phyloP scores from a whole-genome alignment of 2,329 filamentous ascomycete species.

The Rhynchosporium agropyri region DNA sequence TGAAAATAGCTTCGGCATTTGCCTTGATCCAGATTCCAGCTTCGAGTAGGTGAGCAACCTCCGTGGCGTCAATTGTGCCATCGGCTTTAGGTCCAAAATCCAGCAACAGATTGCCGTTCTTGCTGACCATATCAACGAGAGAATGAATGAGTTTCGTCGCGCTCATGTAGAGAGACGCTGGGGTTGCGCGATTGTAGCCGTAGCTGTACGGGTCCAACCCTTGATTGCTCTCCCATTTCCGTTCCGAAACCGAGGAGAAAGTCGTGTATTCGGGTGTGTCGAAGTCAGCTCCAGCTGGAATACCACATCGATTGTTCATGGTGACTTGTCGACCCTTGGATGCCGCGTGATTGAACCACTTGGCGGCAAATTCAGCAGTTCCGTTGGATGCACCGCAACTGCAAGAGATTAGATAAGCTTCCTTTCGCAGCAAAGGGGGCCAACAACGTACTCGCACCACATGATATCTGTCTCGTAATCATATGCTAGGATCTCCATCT shows the following conservation, averaged over 20 bases:
- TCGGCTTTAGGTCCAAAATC: slow-evolving; percentile 59
- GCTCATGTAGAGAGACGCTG: slow-evolving; percentile 53
- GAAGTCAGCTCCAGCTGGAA: slow-evolving; percentile 54
- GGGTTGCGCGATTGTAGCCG: slow-evolving; percentile 60
- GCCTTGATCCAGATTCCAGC: slow-evolving; percentile 57
- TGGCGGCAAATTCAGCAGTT: slow-evolving; percentile 47
- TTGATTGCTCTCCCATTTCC: slow-evolving; percentile 62
- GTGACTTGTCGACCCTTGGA: slow-evolving; percentile 51
- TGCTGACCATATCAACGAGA: slow-evolving; percentile 55
- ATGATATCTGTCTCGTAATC: slow-evolving; percentile 51
- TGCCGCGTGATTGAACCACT: slow-evolving; percentile 48
- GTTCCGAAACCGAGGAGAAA: slow-evolving; percentile 52
- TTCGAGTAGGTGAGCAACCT: slow-evolving; percentile 50
- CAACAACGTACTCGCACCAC: slow-evolving; percentile 49
- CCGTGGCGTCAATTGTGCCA: slow-evolving; percentile 54
- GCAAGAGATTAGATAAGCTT: slow-evolving; percentile 31
- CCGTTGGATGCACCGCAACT: slow-evolving; percentile 45
- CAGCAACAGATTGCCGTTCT: slow-evolving; percentile 59
- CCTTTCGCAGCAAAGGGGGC: too few relatives aligned
- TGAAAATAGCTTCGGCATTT: slow-evolving; percentile 58
- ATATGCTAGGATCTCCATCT: slow-evolving; percentile 51
- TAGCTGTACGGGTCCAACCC: slow-evolving; percentile 64
- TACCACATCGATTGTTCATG: slow-evolving; percentile 60
- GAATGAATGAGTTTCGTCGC: slow-evolving; percentile 50
- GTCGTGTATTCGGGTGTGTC: slow-evolving; percentile 62